These are phyloP conservation scores for Populus tremula DNA, from an alignment of 345 rosid species.

Conservation along the genomic window DNA sequence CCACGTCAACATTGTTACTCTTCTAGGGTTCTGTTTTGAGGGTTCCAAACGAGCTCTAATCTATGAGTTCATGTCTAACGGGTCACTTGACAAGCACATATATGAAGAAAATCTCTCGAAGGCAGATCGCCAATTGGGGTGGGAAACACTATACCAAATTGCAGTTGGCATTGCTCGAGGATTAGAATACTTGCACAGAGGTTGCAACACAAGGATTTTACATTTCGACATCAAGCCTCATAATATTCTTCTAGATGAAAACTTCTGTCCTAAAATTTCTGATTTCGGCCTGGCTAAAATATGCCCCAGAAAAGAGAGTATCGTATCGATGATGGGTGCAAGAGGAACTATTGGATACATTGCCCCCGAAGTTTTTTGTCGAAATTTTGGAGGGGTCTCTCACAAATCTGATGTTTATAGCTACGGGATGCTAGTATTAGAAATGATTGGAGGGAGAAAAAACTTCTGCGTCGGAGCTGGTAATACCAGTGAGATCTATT, in stretches of 20 bases:
- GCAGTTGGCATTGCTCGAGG: slow-evolving; percentile 3
- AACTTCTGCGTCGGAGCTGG: not conserved
- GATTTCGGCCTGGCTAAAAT: not conserved
- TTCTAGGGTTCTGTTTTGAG: not conserved
- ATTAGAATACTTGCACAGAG: not conserved
- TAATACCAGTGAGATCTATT: not conserved
- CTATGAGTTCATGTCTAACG: not conserved
- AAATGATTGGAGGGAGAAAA: not conserved
- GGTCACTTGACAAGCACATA: not conserved
- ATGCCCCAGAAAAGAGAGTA: not conserved
- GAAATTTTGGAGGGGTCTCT: too few species aligned
- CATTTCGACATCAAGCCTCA: not conserved
- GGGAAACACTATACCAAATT: not conserved
- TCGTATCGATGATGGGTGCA: not conserved
- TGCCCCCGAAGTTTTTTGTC: too few species aligned
- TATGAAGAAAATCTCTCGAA: not conserved
- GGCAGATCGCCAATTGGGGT: not conserved
- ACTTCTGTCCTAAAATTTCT: not conserved
- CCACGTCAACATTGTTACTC: not conserved
- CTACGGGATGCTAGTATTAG: not conserved
- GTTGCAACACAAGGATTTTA: not conserved
- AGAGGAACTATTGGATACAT: not conserved
- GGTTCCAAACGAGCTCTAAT: not conserved
- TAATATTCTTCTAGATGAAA: not conserved
- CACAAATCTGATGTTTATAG: not conserved